Evolutionary conservation across 257 asterid species (phyloP), one percentile per base, ranked within the genome.

Genomic region (Penstemon barbatus): DNA sequence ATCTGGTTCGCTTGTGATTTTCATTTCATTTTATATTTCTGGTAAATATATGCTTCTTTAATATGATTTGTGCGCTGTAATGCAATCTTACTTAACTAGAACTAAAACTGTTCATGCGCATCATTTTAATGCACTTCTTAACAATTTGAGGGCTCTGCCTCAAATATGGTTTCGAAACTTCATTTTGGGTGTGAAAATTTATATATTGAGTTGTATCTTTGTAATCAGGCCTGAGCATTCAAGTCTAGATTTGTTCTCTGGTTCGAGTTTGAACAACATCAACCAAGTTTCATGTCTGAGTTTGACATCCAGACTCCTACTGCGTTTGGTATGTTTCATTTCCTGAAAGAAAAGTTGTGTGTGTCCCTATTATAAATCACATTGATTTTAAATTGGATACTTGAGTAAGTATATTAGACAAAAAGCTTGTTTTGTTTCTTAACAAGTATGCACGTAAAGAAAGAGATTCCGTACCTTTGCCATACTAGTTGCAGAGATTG

Each of bases 251-350:
- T 58, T 76, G 80, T 57, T 73, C 53, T 10, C 63, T 61, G 33
- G 10, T 61, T 46, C 46, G 12, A 61, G n/a, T 72, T 72, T 52
- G 57, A 25, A 25, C 74, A 57, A 69, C 66, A 56, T 56, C 85
- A 75, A 60, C 80, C 72, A 59, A 86, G 68, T 74, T 86, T 83
- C 86, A 86, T 83, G 92, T 83, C 89, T 77, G 92, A 86, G 40
- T 79, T 81, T 74, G 87, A 86, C 70, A 80, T 75, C 77, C 87
- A 81, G 76, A 75, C 70, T 72, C 89, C 92, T 5, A 71, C 76
- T 72, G 63, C 88, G 59, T 85, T 79, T 54, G 90, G 88, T 85
- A 84, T 65, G 75, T 45, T 60, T 50, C 39, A 0, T 38, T 49
- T 61, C 12, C 6, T 15, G 5, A 4, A 54, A n/a, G 7, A 52